These are phyloP conservation scores for Alternaria sp. DNA, from an alignment of 2,329 filamentous ascomycete genomes.

Conservation along the genomic window DNA sequence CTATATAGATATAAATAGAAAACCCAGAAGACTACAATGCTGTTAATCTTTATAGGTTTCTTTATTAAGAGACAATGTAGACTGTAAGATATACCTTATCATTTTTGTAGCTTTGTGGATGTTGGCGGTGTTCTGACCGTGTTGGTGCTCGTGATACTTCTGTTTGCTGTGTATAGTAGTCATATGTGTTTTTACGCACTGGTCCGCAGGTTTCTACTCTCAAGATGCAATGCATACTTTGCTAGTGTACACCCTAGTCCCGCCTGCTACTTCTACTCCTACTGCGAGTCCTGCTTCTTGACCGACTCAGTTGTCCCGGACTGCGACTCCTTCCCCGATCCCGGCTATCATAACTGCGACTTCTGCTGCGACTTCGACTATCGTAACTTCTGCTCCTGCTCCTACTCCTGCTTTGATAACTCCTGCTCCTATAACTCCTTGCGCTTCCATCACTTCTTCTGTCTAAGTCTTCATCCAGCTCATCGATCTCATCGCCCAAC, in stretches of 20 bases:
- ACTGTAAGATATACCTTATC: too few relatives aligned
- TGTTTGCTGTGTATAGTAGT: too few relatives aligned
- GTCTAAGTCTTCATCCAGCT: constrained; percentile 48
- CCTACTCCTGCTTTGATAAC: constrained; percentile 21
- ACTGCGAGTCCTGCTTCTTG: constrained; percentile 8
- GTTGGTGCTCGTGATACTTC: too few relatives aligned
- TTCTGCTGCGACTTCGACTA: constrained; percentile 26
- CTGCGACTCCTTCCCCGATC: constrained; percentile 14
- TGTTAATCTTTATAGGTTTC: too few relatives aligned
- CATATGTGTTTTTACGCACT: too few relatives aligned
- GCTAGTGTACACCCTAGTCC: background rate
- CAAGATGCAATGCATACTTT: too few relatives aligned
- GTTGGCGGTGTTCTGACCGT: too few relatives aligned
- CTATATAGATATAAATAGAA: too few relatives aligned
- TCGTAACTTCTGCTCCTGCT: constrained; percentile 28
- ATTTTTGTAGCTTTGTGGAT: too few relatives aligned
- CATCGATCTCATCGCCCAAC: constrained; percentile 78
- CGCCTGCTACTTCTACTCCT: constrained; percentile 6
- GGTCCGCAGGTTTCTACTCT: too few relatives aligned
- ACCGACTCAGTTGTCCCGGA: constrained; percentile 4
- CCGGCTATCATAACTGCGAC: constrained; percentile 20
- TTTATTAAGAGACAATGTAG: too few relatives aligned
- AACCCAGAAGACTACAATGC: too few relatives aligned
- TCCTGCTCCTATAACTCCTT: constrained; percentile 24
- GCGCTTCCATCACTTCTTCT: constrained; percentile 20